Conservation (phyloP, 345 rosid species). For the Ceriops zippeliana region DNA sequence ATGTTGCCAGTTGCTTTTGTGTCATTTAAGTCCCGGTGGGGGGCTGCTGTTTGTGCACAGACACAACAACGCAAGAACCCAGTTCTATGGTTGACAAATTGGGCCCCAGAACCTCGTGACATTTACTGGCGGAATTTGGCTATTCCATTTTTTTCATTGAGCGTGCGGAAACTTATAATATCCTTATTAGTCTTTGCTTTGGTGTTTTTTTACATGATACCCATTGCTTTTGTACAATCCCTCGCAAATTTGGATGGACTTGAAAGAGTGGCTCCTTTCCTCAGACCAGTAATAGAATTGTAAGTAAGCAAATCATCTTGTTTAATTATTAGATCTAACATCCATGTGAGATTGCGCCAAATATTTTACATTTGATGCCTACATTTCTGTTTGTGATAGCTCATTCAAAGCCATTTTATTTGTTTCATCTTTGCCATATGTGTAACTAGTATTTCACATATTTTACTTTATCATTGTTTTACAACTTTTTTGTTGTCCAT, state of each 20-base stretch:
- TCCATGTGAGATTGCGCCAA: not conserved
- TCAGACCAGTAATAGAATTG: slow-evolving; percentile 86
- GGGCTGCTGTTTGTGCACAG: slow-evolving; percentile 98
- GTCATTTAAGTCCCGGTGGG: slow-evolving; percentile 93
- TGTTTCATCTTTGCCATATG: no score
- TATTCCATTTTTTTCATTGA: slow-evolving; percentile 85
- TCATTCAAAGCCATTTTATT: not conserved
- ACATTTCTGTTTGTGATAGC: not conserved
- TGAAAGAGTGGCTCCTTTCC: slow-evolving; percentile 86
- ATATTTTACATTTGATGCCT: not conserved
- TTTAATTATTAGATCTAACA: not conserved
- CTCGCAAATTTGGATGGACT: slow-evolving; percentile 96
- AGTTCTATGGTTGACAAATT: slow-evolving; percentile 78
- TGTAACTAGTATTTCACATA: not conserved
- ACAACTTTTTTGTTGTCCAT: not conserved
- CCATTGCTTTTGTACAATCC: slow-evolving; percentile 96
- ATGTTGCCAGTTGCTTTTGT: slow-evolving; percentile 83
- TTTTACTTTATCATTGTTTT: not conserved
- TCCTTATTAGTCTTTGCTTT: slow-evolving; percentile 68
- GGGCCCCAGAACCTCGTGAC: slow-evolving; percentile 98
- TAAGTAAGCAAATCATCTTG: slow-evolving; percentile 39
- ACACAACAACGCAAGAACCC: slow-evolving; percentile 96
- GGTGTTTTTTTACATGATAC: slow-evolving; percentile 98
- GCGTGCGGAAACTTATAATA: slow-evolving; percentile 68
- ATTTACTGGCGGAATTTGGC: slow-evolving; percentile 90